Evolutionary conservation across 768 basidiomycete genomes (phyloP), one percentile per base, ranked within the genome.

Genomic region (Suillus luteus): DNA sequence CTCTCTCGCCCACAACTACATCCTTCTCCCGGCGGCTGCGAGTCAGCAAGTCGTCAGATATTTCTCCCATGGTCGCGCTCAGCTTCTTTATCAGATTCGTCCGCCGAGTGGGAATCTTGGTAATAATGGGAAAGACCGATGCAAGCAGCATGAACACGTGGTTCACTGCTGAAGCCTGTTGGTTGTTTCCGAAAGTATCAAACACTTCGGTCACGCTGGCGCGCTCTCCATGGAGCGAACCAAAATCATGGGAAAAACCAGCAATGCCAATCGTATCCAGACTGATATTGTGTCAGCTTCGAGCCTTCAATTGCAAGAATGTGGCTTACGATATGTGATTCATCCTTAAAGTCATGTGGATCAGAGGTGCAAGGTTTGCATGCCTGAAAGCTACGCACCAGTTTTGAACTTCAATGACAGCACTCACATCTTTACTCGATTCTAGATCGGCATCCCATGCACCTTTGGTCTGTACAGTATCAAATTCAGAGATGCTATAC

Each of bases 181-280:
- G 69, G 33, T 69, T 64, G n/a, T 59, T 40, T 5, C 54, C 61
- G 24, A 79, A 57, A 12, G 70, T 40, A 3, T 75, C 75, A 52
- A 78, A 74, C 0, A 67, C 64, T 9, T 67, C 67, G 2, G 72
- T 68, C 12, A 78, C 74, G 1, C 70, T 49, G 11, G 71, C 58
- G 2, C 15, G 44, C 60, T 78, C 73, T 10, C 81, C 80, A 2
- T 76, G 72, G 15, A 83, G 72, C 0, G 80, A 69, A 9, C 76
- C 76, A 65, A 83, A 83, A 65, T 81, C 74, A 68, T 81, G 79
- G 5, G 80, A 77, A 68, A 83, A 83, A 0, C 82, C 80, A 4
- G 80, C 79, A 46, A 80, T 77, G 5, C 82, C 80, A 59, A 83
- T 76, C 49, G 73, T 78, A 66, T 83, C 82, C 9, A 83, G 71